Conservation (phyloP, 805 yeast species). For the Nakazawaea populi region DNA sequence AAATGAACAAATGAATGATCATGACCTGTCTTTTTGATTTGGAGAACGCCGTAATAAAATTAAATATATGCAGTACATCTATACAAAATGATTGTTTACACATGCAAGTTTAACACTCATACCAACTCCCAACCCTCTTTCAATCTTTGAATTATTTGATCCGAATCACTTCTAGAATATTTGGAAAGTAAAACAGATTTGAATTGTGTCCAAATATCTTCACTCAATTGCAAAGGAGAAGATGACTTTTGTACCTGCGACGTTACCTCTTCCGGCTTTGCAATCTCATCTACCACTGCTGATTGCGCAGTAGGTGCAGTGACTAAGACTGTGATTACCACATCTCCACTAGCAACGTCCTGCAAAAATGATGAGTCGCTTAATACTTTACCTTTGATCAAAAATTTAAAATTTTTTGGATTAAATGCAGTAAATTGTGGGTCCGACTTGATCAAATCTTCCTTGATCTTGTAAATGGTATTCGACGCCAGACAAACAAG, state of each 20-base stretch:
- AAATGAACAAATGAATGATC: too few species aligned
- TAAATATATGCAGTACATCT: too few species aligned
- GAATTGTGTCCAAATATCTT: not conserved
- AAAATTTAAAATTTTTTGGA: conserved; percentile 30
- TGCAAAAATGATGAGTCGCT: conserved; percentile 27
- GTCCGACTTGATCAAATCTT: conserved; percentile 23
- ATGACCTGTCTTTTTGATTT: too few species aligned
- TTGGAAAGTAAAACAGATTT: not conserved
- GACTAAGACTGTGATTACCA: conserved; percentile 17
- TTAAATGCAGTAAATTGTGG: conserved; percentile 15
- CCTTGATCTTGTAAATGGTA: conserved; percentile 30
- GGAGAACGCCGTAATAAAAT: too few species aligned
- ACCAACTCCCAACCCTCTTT: not conserved
- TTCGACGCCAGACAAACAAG: conserved; percentile 21
- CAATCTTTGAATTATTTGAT: not conserved
- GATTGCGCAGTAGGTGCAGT: not conserved
- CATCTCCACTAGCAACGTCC: conserved; percentile 16
- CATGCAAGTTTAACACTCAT: not conserved
- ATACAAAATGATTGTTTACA: too few species aligned
- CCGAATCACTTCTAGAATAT: not conserved
- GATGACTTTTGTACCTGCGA: not conserved
- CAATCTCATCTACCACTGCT: too few species aligned
- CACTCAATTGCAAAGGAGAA: not conserved
- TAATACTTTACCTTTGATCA: conserved; percentile 37
- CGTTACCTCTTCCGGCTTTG: too few species aligned